Percentiles rank a stretch among this genome's conserved stretches.
These are phyloP conservation scores for Fusarium hainanense DNA, from an alignment of 2,329 filamentous ascomycete species.

Conservation along the genomic window DNA sequence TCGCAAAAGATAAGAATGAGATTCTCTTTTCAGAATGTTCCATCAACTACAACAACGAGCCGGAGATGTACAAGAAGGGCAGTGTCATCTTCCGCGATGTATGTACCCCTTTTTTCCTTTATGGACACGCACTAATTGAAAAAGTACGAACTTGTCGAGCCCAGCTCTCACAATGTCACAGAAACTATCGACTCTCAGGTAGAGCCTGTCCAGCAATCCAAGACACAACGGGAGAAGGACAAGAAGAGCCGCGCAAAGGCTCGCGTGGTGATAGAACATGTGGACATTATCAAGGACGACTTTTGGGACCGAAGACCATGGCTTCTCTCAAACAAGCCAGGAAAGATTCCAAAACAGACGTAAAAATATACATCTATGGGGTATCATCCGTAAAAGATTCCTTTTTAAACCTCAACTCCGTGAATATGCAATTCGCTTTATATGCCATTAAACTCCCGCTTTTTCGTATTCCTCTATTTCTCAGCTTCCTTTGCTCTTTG, in stretches of 20 bases:
- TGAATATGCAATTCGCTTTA: conserved; percentile 37
- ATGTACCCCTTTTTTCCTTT: conserved; percentile 45
- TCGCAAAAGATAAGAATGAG: conserved; percentile 93
- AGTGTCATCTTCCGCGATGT: conserved; percentile 89
- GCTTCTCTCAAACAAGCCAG: conserved; percentile 80
- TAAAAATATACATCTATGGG: conserved; percentile 49
- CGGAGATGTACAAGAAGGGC: conserved; percentile 91
- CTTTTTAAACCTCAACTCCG: conserved; percentile 45
- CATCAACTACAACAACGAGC: conserved; percentile 98
- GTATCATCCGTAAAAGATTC: conserved; percentile 47
- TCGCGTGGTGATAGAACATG: conserved; percentile 81
- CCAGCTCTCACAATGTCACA: conserved; percentile 59
- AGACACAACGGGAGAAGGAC: conserved; percentile 85
- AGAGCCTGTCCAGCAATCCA: conserved; percentile 72
- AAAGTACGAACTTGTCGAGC: conserved; percentile 78
- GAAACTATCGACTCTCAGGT: conserved; percentile 60
- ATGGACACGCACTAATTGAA: conserved; percentile 38
- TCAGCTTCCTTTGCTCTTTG: conserved; percentile 44
- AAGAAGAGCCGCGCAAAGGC: conserved; percentile 85
- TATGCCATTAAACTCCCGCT: conserved; percentile 21
- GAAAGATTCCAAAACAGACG: conserved; percentile 73
- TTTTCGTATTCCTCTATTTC: conserved; percentile 23
- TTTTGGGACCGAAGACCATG: conserved; percentile 93
- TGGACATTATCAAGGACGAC: conserved; percentile 94
- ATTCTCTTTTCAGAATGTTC: conserved; percentile 89